phyloP scores from a whole-genome alignment of 2,329 filamentous ascomycete genomes.

The Apiospora phragmitis region DNA sequence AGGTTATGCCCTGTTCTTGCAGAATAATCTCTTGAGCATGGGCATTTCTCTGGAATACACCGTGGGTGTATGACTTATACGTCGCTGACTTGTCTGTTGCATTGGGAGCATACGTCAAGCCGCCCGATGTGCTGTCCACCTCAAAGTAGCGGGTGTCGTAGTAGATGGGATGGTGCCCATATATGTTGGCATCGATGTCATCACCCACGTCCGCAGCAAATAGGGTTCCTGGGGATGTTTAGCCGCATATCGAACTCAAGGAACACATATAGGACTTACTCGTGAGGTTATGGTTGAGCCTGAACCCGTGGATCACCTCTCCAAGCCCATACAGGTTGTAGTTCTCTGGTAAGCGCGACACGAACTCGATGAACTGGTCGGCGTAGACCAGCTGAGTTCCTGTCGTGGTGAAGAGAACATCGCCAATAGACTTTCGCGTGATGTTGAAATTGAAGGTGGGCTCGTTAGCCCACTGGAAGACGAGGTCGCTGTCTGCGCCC shows the following conservation, averaged over 20 bases:
- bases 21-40: constrained; percentile 76
- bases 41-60: constrained; percentile 74
- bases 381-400: constrained; percentile 69
- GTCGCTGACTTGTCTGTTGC: constrained; percentile 50
- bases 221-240: constrained; percentile 37
- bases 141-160: constrained; percentile 77
- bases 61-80: constrained; percentile 71
- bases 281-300: constrained; percentile 72
- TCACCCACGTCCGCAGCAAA: constrained; percentile 70
- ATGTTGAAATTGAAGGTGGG: constrained; percentile 70
- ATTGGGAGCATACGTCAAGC: constrained; percentile 54
- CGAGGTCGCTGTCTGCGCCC: constrained; percentile 53
- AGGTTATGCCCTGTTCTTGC: constrained; percentile 64
- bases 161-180: constrained; percentile 77
- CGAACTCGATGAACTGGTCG: constrained; percentile 77
- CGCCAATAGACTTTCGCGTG: constrained; percentile 56
- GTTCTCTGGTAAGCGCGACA: constrained; percentile 63
- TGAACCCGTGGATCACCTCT: constrained; percentile 70
- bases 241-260: neutral
- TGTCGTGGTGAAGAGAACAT: constrained; percentile 67
- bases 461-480: constrained; percentile 53
- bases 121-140: constrained; percentile 45
- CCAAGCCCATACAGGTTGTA: constrained; percentile 78
- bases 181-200: constrained; percentile 67
- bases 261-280: constrained; percentile 37